Evolutionary conservation across 176 grass and related monocot genomes (phyloP).

Genomic region (Stipa capillata): DNA sequence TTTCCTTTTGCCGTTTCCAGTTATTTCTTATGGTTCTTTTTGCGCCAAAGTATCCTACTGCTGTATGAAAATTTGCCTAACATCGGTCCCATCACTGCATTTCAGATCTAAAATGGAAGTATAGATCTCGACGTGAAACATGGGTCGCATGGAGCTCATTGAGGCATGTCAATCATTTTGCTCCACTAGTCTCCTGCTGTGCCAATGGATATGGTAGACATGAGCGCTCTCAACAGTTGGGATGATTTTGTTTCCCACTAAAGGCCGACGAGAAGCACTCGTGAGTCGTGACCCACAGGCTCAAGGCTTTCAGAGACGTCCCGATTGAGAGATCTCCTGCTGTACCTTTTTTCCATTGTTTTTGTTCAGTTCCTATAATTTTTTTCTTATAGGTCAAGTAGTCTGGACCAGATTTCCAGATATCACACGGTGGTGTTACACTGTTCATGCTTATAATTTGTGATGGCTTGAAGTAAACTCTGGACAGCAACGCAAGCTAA

Average conservation of each 20-base stretch:
- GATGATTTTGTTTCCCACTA: slow-evolving; percentile 49
- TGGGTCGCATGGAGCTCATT: slow-evolving; percentile 17
- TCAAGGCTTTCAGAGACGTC: neutral
- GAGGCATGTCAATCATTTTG: slow-evolving; percentile 30
- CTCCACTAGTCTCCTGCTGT: slow-evolving; percentile 17
- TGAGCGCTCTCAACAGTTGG: too few species aligned
- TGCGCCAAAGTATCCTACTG: neutral
- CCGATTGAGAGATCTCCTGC: neutral
- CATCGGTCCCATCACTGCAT: neutral
- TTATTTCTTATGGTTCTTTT: neutral
- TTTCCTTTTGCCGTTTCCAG: neutral
- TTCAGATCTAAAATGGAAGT: slow-evolving; percentile 33
- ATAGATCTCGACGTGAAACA: slow-evolving; percentile 14
- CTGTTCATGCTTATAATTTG: neutral
- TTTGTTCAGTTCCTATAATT: slow-evolving; percentile 1
- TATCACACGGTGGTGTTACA: neutral
- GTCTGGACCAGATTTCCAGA: neutral
- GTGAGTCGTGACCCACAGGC: neutral
- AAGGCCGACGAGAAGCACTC: slow-evolving; percentile 18
- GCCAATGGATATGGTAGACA: slow-evolving; percentile 22
- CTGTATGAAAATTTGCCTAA: slow-evolving; percentile 6
- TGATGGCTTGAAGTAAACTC: neutral
- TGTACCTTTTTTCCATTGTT: neutral
- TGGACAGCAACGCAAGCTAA: neutral
- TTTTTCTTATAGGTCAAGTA: neutral